phyloP scores from a whole-genome alignment of 495 filamentous ascomycete genomes.

The Daldinia childiae region DNA sequence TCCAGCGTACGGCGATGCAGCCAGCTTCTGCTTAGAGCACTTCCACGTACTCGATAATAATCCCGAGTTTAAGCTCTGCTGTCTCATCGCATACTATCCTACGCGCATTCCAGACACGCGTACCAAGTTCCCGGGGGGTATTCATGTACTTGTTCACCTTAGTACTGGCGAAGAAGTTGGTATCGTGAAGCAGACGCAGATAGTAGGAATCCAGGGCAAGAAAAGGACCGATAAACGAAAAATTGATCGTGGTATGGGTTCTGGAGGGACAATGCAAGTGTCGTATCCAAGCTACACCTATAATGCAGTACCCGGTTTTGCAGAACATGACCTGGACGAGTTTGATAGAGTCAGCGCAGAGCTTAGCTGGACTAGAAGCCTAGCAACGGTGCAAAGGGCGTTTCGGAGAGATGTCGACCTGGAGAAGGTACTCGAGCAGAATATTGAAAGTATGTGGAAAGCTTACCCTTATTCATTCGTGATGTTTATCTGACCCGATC shows the following conservation, averaged over 20 bases:
- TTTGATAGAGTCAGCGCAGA: conserved; percentile 58
- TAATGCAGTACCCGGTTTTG: conserved; percentile 58
- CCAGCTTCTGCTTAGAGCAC: conserved; percentile 48
- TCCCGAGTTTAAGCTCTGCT: conserved; percentile 57
- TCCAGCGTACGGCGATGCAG: conserved; percentile 49
- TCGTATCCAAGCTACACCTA: conserved; percentile 55
- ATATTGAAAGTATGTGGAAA: conserved; percentile 59
- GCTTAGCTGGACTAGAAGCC: conserved; percentile 60
- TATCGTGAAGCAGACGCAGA: conserved; percentile 57
- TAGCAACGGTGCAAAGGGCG: conserved; percentile 57
- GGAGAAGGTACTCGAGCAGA: conserved; percentile 67
- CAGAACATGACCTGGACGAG: conserved; percentile 62
- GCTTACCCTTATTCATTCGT: not conserved
- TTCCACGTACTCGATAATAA: conserved; percentile 52
- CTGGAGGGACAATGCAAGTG: conserved; percentile 52
- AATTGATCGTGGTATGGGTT: conserved; percentile 64
- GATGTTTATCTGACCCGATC: not conserved
- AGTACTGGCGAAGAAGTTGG: conserved; percentile 54
- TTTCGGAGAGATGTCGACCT: conserved; percentile 69
- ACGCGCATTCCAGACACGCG: conserved; percentile 55
- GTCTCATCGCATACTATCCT: conserved; percentile 61
- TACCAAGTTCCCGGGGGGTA: conserved; percentile 51
- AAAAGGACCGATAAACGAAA: conserved; percentile 56
- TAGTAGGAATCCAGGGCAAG: conserved; percentile 73
- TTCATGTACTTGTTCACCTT: conserved; percentile 59